Percentiles rank a stretch among this genome's conserved stretches.
phyloP scores from a whole-genome alignment of 805 yeast species.

The Scheffersomyces spartinae region DNA sequence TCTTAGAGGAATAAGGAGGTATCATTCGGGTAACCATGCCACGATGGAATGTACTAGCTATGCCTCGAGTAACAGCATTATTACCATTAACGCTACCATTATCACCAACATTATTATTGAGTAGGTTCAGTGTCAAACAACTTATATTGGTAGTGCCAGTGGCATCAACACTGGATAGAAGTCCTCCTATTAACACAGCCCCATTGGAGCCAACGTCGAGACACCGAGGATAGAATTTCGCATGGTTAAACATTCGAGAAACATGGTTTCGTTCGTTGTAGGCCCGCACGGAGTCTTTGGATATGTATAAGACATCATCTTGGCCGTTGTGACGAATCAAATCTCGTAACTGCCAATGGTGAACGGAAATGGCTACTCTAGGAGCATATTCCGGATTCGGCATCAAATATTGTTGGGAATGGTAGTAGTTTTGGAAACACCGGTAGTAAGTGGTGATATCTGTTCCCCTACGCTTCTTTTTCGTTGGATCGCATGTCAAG shows the following conservation, averaged over 20 bases:
- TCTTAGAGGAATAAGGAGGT: conserved; percentile 7
- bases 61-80: conserved; percentile 4
- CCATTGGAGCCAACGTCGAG: conserved; percentile 45
- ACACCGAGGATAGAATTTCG: conserved; percentile 61
- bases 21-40: conserved; percentile 4
- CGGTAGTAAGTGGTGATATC: no score
- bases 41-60: background rate
- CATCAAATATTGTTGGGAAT: no score
- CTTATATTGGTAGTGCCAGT: conserved; percentile 2
- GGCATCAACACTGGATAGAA: conserved; percentile 40
- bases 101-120: conserved; percentile 1
- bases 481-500: no score
- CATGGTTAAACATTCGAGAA: no score
- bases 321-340: conserved; percentile 37
- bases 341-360: conserved; percentile 79
- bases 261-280: no score
- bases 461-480: no score
- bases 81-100: conserved; percentile 1
- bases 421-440: no score
- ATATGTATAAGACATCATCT: conserved; percentile 46
- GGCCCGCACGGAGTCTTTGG: conserved; percentile 38
- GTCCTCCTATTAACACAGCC: conserved; percentile 36
- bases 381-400: no score
- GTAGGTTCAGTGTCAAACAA: conserved; percentile 3
- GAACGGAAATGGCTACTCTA: conserved; percentile 15